Conservation (phyloP, 2,329 filamentous ascomycete species). For the Phyllosticta paracitricarpa region DNA sequence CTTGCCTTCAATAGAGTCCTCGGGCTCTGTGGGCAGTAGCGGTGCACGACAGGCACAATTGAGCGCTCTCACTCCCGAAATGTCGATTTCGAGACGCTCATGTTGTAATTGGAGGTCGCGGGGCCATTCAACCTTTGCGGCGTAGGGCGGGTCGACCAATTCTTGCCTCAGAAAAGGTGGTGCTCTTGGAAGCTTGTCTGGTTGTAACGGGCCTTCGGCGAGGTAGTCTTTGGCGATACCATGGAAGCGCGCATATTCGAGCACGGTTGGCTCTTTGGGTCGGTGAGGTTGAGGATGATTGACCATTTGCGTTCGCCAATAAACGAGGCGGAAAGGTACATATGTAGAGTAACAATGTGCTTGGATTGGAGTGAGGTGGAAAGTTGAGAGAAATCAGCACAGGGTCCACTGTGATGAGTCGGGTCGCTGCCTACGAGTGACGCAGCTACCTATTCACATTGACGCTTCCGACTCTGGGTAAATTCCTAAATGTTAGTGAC, state of each 20-base stretch:
- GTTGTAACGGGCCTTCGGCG: slow-evolving; percentile 17
- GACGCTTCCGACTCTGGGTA: too few relatives aligned
- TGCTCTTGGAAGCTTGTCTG: slow-evolving; percentile 6
- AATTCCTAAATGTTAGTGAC: too few relatives aligned
- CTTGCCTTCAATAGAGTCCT: background rate
- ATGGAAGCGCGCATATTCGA: slow-evolving; percentile 40
- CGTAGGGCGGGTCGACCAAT: slow-evolving; percentile 15
- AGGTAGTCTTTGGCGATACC: slow-evolving; percentile 32
- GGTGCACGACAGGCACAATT: slow-evolving; percentile 14
- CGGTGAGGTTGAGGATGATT: background rate
- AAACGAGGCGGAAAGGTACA: background rate
- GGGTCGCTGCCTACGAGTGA: too few relatives aligned
- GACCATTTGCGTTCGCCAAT: background rate
- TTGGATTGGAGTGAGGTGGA: too few relatives aligned
- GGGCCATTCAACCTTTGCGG: slow-evolving; percentile 8
- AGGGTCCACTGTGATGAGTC: too few relatives aligned
- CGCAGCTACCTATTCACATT: too few relatives aligned
- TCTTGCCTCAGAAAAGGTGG: slow-evolving; percentile 12
- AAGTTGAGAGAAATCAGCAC: too few relatives aligned
- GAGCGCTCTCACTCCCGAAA: slow-evolving; percentile 21
- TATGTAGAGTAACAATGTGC: too few relatives aligned
- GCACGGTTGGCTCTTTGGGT: slow-evolving; percentile 24
- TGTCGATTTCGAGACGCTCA: slow-evolving; percentile 21
- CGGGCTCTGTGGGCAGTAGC: background rate
- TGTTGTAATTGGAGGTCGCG: slow-evolving; percentile 14